These are phyloP conservation scores for Hypsizygus marmoreus DNA, from an alignment of 768 basidiomycete genomes.

Conservation along the genomic window DNA sequence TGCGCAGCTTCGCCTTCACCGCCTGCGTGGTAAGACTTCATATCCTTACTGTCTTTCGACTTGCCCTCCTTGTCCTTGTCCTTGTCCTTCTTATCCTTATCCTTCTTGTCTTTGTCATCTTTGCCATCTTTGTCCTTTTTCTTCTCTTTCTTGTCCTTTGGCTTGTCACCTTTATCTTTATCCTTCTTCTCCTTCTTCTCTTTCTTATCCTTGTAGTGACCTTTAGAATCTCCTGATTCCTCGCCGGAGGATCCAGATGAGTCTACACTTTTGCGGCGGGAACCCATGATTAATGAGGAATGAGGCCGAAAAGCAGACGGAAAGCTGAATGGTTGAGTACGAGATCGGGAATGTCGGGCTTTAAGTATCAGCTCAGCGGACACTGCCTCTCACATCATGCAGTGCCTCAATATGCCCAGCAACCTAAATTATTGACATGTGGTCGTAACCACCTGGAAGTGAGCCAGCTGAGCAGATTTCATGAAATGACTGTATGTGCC, in stretches of 20 bases:
- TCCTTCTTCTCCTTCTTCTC: slow-evolving; percentile 26
- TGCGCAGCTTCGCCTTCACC: slow-evolving; percentile 6
- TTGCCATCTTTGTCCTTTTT: slow-evolving; percentile 21
- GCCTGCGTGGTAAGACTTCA: slow-evolving; percentile 7
- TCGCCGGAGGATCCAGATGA: slow-evolving; percentile 29
- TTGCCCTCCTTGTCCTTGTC: slow-evolving; percentile 26
- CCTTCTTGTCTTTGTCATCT: slow-evolving; percentile 12
- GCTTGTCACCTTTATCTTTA: slow-evolving; percentile 26
- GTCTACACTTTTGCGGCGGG: slow-evolving; percentile 31
- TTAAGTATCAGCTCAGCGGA: no score
- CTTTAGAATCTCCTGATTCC: slow-evolving; percentile 20
- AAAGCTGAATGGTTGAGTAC: no score
- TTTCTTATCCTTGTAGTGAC: slow-evolving; percentile 28
- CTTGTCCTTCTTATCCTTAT: slow-evolving; percentile 26
- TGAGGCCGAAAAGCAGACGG: no score
- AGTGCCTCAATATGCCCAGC: no score
- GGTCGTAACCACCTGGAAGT: no score
- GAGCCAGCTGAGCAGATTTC: no score
- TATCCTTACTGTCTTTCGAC: slow-evolving; percentile 8
- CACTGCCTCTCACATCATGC: no score
- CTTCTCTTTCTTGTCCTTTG: slow-evolving; percentile 21
- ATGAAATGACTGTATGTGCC: no score
- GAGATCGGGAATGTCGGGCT: no score
- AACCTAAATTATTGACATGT: no score
- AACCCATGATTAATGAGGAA: no score